Conservation (phyloP, 176 grass and related monocot genomes). For the Oryza brachyantha region DNA sequence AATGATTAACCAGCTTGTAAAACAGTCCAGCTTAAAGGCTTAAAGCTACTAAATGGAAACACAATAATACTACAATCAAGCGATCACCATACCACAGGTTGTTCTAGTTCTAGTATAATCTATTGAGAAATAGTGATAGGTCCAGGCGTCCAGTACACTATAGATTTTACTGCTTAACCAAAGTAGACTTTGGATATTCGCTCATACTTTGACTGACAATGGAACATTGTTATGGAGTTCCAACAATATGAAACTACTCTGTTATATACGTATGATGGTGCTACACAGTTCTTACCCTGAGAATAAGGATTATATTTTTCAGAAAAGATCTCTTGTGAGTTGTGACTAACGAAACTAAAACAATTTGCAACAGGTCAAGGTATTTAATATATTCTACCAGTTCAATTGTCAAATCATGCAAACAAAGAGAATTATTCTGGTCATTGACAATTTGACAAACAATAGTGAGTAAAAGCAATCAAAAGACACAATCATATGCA, state of each 20-base stretch:
- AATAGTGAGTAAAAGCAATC: neutral
- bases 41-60: conserved; percentile 11
- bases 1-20: neutral
- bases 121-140: neutral
- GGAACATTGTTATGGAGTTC: neutral
- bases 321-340: neutral
- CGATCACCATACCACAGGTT: neutral
- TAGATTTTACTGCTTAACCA: neutral
- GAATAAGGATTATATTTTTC: neutral
- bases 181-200: neutral
- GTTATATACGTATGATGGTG: neutral
- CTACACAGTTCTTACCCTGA: neutral
- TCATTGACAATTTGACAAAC: neutral
- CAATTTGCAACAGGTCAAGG: neutral
- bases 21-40: neutral
- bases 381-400: neutral
- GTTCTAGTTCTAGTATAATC: neutral
- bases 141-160: neutral
- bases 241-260: neutral
- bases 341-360: neutral
- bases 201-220: neutral
- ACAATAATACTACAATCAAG: neutral
- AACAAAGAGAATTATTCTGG: neutral
- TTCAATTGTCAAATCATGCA: conserved; percentile 7
- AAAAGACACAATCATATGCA: neutral